Evolutionary conservation across 768 basidiomycete species (phyloP), one percentile per base, ranked within the genome.

Genomic region (Cantharellus anzutake): DNA sequence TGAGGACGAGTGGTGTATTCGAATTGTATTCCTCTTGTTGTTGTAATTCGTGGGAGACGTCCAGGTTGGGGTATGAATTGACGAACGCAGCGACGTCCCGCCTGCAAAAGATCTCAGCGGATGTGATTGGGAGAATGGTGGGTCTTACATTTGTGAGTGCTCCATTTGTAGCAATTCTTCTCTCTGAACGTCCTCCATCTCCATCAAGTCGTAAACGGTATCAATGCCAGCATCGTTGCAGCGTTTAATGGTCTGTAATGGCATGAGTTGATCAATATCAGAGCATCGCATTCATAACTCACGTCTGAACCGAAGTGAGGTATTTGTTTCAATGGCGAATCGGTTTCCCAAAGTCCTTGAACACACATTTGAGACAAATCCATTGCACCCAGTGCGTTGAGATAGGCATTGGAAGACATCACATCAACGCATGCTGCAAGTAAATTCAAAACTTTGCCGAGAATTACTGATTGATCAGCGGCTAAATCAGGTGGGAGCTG

Each of bases 311-410:
- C 90, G 71, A 98, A 99, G 71, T 96, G 92, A 5, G 96, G 96
- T 50, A 99, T 84, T 69, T 99, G 94, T 67, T 87, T 91, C 65
- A 98, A 71, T 0, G 93, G 92, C 42, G 88, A 91, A 70, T 99
- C 96, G 5, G 82, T 84, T 68, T 99, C 94, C 96, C 96, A 98
- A 71, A 94, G 82, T 0, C 86, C 91, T 70, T 98, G 96, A 3
- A 97, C 89, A 70, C 90, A 93, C 94, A 98, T 98, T 70, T 98
- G 96, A 4, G 88, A 88, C 53, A 98, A 71, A 70, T 99, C 94
- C 96, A 98, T 98, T 0, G 93, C 93, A 40, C 91, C 87, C 34
- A 97, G 72, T 0, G 94, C 96, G 66, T 82, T 93, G 66, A 98
- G 71, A 86, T 86, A 94, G 1, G 87, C 91, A 67, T 96, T 97